These are phyloP conservation scores for Aspergillus jensenii DNA, from an alignment of 2,329 filamentous ascomycete species.

Conservation along the genomic window DNA sequence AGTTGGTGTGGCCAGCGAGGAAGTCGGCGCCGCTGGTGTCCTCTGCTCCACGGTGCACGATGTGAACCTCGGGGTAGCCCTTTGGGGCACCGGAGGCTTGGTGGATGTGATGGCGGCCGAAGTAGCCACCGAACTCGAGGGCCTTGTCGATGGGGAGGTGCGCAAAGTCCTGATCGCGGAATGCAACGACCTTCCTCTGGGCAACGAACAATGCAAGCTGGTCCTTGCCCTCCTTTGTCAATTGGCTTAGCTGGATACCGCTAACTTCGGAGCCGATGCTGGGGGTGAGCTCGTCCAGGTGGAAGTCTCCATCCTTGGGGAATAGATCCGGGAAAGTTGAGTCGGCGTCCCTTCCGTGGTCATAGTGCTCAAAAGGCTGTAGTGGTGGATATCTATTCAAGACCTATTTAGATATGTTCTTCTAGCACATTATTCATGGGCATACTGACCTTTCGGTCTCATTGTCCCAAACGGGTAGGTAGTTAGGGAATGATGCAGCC, in stretches of 20 bases:
- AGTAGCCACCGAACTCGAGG: slow-evolving; percentile 70
- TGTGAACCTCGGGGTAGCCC: slow-evolving; percentile 72
- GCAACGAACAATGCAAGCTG: slow-evolving; percentile 61
- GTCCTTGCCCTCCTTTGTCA: slow-evolving; percentile 69
- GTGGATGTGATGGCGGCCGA: slow-evolving; percentile 79
- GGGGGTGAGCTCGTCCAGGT: slow-evolving; percentile 65
- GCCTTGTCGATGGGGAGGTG: slow-evolving; percentile 69
- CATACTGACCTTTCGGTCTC: slow-evolving; percentile 43
- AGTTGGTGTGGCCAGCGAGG: slow-evolving; percentile 70
- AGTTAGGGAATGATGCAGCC: slow-evolving; percentile 66
- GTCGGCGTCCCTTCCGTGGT: slow-evolving; percentile 75
- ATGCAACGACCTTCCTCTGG: slow-evolving; percentile 68
- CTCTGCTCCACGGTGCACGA: slow-evolving; percentile 71
- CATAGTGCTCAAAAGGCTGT: slow-evolving; percentile 68
- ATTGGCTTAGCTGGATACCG: slow-evolving; percentile 69
- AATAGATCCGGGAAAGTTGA: slow-evolving; percentile 68
- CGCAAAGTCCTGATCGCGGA: slow-evolving; percentile 72
- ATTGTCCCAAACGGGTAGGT: slow-evolving; percentile 70
- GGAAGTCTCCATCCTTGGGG: slow-evolving; percentile 35
- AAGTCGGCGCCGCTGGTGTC: slow-evolving; percentile 63
- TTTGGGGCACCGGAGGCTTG: slow-evolving; percentile 74
- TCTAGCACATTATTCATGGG: no score
- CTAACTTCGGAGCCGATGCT: slow-evolving; percentile 71
- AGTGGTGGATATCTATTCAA: slow-evolving; percentile 59
- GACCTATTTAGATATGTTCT: background rate